Evolutionary conservation across 192 early-diverging fungal genomes (phyloP).

Genomic region (Backusella sp.): DNA sequence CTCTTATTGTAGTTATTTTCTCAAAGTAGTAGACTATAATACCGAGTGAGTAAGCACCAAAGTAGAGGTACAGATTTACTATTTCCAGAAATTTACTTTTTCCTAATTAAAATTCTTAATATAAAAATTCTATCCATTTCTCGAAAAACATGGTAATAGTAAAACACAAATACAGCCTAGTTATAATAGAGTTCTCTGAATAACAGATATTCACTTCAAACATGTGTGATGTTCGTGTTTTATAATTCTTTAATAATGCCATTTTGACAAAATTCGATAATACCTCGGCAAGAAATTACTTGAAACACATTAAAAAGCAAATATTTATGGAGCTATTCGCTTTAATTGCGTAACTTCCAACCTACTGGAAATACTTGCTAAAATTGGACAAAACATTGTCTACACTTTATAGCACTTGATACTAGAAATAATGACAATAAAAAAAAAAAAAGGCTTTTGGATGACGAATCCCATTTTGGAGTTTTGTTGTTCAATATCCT

Average conservation of each 20-base stretch:
- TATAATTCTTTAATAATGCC: neutral
- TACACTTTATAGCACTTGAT: too few relatives aligned
- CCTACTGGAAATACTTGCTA: too few relatives aligned
- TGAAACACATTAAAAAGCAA: neutral
- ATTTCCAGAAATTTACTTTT: neutral
- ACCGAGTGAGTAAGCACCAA: neutral
- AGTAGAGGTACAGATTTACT: neutral
- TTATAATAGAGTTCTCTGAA: too few relatives aligned
- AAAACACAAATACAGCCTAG: neutral
- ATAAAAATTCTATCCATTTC: too few relatives aligned
- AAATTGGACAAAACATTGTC: too few relatives aligned
- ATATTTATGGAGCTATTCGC: neutral
- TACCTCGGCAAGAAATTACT: neutral
- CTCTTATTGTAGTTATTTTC: neutral
- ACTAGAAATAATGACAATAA: neutral
- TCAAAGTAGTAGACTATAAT: neutral
- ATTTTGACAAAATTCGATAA: neutral
- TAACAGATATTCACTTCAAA: neutral
- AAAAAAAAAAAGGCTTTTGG: neutral
- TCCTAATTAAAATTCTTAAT: too few relatives aligned
- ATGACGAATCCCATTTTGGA: neutral
- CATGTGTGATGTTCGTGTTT: neutral
- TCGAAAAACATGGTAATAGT: too few relatives aligned
- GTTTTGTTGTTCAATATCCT: neutral
- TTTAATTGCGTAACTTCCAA: neutral